Evolutionary conservation across 1,284 basidiomycete species (phyloP), one percentile per base, ranked within the genome.

Genomic region (Chalciporus sp.): DNA sequence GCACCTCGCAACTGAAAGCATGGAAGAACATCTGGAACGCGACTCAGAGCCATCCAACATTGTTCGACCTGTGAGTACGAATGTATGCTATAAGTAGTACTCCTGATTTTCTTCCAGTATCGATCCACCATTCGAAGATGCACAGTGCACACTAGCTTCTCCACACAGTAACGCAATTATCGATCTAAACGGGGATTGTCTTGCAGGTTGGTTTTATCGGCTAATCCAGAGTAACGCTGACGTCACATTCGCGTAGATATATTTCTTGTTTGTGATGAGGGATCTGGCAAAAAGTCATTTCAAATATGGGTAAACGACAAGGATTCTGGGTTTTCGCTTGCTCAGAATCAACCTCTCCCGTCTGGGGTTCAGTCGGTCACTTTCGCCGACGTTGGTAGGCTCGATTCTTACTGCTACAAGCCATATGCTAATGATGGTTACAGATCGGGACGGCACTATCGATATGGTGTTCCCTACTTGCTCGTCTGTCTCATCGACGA

Each of bases 161-260:
- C 95, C 95, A 1, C 97, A 99, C 70, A 95, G 90, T 67, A 97
- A 95, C 68, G 94, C 95, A 0, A 90, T 94, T n/a, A 82, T 98
- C 16, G 96, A 99, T 68, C 75, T 99, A 46, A 87, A 99, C 61
- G 96, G 96, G 12, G 96, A 99, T 71, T 99, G 97, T 70, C 78
- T 98, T 7, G 94, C 94, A 57, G 92, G 92, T 90, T 48, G 42
- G 79, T 66, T 11, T 41, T 12, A 12, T 42, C 17, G 4, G 7
- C 19, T 4, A 14, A 20, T 8, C 14, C 2, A 5, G 42, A 1
- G 17, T 3, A 19, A 4, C 20, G 7, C 49, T 61, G 7, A 62
- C 12, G 52, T 28, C 20, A 28, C 16, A 52, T 16, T 28, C 39
- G 27, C 16, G 16, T 64, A 87, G 96, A 99, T 64, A 74, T 99